Evolutionary conservation across 179 eudicot genomes (phyloP).

Genomic region (Silene noctiflora): DNA sequence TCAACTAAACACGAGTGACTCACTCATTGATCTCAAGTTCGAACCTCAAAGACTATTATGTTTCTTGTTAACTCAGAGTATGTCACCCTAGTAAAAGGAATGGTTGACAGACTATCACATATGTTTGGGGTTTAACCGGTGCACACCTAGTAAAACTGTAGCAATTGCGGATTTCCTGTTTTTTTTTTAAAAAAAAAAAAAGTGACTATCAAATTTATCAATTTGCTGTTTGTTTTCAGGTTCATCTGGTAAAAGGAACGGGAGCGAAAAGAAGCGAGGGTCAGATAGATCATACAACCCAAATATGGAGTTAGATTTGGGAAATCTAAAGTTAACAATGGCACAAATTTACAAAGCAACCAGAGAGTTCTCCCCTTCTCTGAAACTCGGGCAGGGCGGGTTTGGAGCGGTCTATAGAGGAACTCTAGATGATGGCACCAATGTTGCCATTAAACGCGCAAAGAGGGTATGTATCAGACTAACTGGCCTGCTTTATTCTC

Average conservation of each 20-base stretch:
- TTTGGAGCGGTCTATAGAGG: conserved; percentile 46
- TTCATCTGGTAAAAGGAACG: conserved; percentile 12
- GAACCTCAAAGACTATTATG: too few species aligned
- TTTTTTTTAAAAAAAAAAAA: too few species aligned
- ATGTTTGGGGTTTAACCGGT: too few species aligned
- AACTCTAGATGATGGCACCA: conserved; percentile 45
- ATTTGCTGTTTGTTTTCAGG: conserved; percentile 28
- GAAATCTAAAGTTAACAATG: conserved; percentile 38
- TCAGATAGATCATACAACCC: conserved; percentile 16
- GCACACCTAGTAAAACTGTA: too few species aligned
- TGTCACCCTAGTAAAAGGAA: too few species aligned
- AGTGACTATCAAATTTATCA: too few species aligned
- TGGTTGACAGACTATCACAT: too few species aligned
- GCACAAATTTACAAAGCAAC: conserved; percentile 49
- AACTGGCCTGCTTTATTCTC: too few species aligned
- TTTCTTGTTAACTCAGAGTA: too few species aligned
- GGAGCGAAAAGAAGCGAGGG: conserved; percentile 18
- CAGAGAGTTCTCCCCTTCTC: conserved; percentile 45
- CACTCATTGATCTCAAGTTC: too few species aligned
- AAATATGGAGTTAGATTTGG: conserved; percentile 21
- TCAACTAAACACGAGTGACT: too few species aligned
- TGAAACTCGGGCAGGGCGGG: conserved; percentile 59
- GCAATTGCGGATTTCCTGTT: too few species aligned
- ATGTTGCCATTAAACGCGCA: conserved; percentile 60
- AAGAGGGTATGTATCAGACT: conserved; percentile 36